Percentiles rank a stretch among this genome's conserved stretches.
phyloP scores from a whole-genome alignment of 495 filamentous ascomycete genomes.

The Wilcoxina mikolae region DNA sequence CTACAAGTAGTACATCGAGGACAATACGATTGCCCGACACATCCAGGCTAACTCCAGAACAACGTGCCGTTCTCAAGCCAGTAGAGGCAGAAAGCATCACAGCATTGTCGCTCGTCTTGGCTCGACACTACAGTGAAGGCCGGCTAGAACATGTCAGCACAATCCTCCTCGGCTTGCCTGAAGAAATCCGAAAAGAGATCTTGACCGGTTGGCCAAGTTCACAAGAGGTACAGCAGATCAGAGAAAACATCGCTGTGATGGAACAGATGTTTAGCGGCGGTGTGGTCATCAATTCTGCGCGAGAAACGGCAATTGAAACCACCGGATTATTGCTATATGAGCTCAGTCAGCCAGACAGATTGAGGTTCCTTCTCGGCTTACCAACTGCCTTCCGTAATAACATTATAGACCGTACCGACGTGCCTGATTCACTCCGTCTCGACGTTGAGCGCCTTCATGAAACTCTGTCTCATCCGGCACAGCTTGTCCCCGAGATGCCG shows the following conservation, averaged over 20 bases:
- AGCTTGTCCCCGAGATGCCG: slow-evolving; percentile 20
- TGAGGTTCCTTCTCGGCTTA: slow-evolving; percentile 1
- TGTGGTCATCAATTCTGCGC: not conserved
- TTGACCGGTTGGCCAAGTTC: slow-evolving; percentile 21
- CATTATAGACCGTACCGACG: not conserved
- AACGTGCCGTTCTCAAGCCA: slow-evolving; percentile 16
- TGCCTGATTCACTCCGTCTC: not conserved
- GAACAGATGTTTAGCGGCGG: not conserved
- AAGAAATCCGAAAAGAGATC: slow-evolving; percentile 12
- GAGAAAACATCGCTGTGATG: not conserved
- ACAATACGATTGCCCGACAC: slow-evolving; percentile 4
- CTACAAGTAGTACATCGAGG: not conserved
- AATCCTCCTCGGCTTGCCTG: slow-evolving; percentile 16
- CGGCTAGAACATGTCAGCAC: not conserved
- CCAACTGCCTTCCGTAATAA: not conserved
- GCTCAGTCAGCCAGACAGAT: not conserved
- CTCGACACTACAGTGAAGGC: slow-evolving; percentile 7
- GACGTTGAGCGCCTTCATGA: not conserved
- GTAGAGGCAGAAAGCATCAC: slow-evolving; percentile 12
- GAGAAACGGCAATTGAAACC: not conserved
- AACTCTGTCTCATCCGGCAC: slow-evolving; percentile 8
- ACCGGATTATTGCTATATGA: not conserved
- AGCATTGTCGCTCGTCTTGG: slow-evolving; percentile 11
- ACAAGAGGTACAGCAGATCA: slow-evolving; percentile 8
- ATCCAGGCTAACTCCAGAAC: slow-evolving; percentile 8